Evolutionary conservation across 1,139 yeast genomes (phyloP).

Genomic region (Debaryomyces singareniensis): DNA sequence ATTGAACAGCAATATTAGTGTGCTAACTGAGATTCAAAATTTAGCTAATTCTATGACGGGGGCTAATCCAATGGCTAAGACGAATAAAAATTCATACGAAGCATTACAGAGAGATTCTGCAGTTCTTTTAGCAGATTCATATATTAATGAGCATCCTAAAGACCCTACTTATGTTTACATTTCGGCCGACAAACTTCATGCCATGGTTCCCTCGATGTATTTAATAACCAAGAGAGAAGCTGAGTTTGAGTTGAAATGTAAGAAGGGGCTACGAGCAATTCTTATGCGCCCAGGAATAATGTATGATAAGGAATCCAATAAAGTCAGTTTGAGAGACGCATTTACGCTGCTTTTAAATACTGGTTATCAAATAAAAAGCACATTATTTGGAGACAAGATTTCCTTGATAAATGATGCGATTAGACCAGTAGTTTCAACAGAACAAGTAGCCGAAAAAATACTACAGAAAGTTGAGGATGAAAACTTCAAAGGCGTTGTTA

Average conservation of each 20-base stretch:
- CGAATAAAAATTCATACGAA: slow-evolving; percentile 45
- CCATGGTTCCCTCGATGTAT: slow-evolving; percentile 64
- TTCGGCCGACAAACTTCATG: slow-evolving; percentile 71
- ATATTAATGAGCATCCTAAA: slow-evolving; percentile 20
- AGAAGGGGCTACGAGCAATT: slow-evolving; percentile 48
- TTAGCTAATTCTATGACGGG: slow-evolving; percentile 25
- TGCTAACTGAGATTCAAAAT: slow-evolving; percentile 24
- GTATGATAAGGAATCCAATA: slow-evolving; percentile 53
- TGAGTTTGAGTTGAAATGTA: slow-evolving; percentile 48
- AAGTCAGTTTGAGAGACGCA: slow-evolving; percentile 18
- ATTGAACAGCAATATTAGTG: slow-evolving; percentile 36
- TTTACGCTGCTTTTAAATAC: slow-evolving; percentile 22
- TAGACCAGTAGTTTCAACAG: slow-evolving; percentile 65
- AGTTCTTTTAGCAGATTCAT: slow-evolving; percentile 52
- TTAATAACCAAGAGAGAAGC: slow-evolving; percentile 73
- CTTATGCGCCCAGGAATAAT: slow-evolving; percentile 77
- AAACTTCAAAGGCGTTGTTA: slow-evolving; percentile 50
- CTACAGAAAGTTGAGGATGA: slow-evolving; percentile 49
- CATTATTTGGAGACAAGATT: slow-evolving; percentile 20
- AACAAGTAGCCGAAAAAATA: slow-evolving; percentile 57
- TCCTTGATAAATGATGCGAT: slow-evolving; percentile 39
- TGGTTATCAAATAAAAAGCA: slow-evolving; percentile 39
- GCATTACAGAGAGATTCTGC: slow-evolving; percentile 70
- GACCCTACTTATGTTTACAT: slow-evolving; percentile 61
- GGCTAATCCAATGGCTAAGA: slow-evolving; percentile 50